These are phyloP conservation scores for Camellia lanceoleosa DNA, from an alignment of 148 eudicot species.

Conservation along the genomic window DNA sequence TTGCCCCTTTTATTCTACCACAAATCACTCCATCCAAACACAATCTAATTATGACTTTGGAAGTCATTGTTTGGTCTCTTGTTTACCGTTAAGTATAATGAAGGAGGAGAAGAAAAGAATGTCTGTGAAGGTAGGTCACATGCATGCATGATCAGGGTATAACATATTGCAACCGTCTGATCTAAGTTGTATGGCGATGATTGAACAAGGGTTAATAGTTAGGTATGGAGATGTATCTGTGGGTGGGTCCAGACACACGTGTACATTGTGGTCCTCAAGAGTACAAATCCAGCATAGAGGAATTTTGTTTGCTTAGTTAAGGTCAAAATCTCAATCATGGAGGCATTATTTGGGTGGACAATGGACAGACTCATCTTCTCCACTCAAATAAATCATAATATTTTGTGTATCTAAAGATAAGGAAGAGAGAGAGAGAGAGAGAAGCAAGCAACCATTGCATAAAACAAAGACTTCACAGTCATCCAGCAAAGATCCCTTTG, in stretches of 20 bases:
- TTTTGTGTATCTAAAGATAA: conserved; percentile 18
- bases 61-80: too few relatives aligned
- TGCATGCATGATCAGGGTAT: neutral
- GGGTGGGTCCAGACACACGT: conserved; percentile 49
- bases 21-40: too few relatives aligned
- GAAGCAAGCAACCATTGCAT: conserved; percentile 19
- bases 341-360: conserved; percentile 43
- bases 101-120: neutral
- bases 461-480: conserved; percentile 27
- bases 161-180: neutral
- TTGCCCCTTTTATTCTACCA: too few relatives aligned
- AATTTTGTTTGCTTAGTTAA: conserved; percentile 40
- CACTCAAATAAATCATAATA: conserved; percentile 10
- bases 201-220: neutral
- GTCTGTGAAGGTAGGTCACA: neutral
- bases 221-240: neutral
- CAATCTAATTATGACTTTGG: too few relatives aligned
- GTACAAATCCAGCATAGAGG: conserved; percentile 20
- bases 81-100: neutral
- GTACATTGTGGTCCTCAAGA: conserved; percentile 37
- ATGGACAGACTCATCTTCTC: conserved; percentile 29
- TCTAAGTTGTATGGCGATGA: conserved; percentile 1
- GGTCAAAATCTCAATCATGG: conserved; percentile 62
- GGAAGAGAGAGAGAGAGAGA: conserved; percentile 9
- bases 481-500: conserved; percentile 9